Percentiles rank a stretch among this genome's conserved stretches.
phyloP scores from a whole-genome alignment of 805 yeast species.

The Cyberlindnera xylosilytica region DNA sequence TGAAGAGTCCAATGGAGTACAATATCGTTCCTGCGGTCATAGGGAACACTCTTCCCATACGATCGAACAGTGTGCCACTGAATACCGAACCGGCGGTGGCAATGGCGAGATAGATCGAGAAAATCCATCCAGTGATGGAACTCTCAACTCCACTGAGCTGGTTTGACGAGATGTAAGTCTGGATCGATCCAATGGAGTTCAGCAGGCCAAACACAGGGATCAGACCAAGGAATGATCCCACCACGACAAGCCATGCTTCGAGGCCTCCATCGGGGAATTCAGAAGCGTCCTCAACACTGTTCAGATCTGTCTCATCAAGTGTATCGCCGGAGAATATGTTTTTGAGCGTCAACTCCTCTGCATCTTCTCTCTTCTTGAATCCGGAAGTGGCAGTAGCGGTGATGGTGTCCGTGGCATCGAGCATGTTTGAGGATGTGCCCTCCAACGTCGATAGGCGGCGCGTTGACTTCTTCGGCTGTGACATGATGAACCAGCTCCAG shows the following conservation, averaged over 20 bases:
- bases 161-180: conserved; percentile 52
- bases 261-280: conserved; percentile 55
- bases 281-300: conserved; percentile 12
- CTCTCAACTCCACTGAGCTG: conserved; percentile 50
- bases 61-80: conserved; percentile 61
- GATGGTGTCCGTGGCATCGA: background rate
- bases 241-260: conserved; percentile 52
- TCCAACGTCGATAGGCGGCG: background rate
- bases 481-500: too few species aligned
- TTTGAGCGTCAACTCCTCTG: conserved; percentile 4
- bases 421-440: background rate
- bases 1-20: conserved; percentile 51
- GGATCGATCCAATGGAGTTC: conserved; percentile 63
- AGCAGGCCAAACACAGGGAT: conserved; percentile 57
- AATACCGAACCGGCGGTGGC: conserved; percentile 50
- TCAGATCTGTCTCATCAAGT: conserved; percentile 1
- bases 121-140: conserved; percentile 59
- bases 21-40: conserved; percentile 43
- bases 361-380: conserved; percentile 6
- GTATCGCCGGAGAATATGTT: conserved; percentile 11
- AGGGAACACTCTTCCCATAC: conserved; percentile 50
- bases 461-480: too few species aligned
- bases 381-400: conserved; percentile 9
- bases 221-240: conserved; percentile 60
- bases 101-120: conserved; percentile 54